These are phyloP conservation scores for Phaeolepiota aurea DNA, from an alignment of 768 basidiomycete species.

Conservation along the genomic window DNA sequence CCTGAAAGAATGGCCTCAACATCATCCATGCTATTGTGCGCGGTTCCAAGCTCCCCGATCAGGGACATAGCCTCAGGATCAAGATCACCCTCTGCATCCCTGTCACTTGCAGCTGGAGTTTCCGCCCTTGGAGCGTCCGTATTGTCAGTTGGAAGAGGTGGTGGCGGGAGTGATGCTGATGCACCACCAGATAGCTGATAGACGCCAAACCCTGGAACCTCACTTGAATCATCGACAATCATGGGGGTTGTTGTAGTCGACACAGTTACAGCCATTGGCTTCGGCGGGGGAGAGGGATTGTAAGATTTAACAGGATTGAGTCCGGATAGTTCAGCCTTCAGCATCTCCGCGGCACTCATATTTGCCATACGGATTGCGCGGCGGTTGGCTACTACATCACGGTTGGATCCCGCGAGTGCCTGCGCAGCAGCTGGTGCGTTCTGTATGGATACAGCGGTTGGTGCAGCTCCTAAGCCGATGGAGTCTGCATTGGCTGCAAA, in stretches of 20 bases:
- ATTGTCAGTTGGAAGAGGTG: neutral
- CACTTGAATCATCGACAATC: slow-evolving; percentile 18
- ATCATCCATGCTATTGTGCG: slow-evolving; percentile 11
- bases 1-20: slow-evolving; percentile 10
- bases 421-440: slow-evolving; percentile 56
- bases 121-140: slow-evolving; percentile 1
- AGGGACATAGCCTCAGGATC: slow-evolving; percentile 18
- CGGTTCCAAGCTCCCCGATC: slow-evolving; percentile 11
- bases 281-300: slow-evolving; percentile 29
- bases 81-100: slow-evolving; percentile 21
- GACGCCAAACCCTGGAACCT: slow-evolving; percentile 30
- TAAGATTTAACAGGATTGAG: slow-evolving; percentile 35
- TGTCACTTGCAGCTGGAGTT: slow-evolving; percentile 12
- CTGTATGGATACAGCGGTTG: slow-evolving; percentile 48
- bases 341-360: slow-evolving; percentile 88
- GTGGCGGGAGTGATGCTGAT: too few relatives aligned
- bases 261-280: slow-evolving; percentile 18
- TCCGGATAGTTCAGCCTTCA: slow-evolving; percentile 83
- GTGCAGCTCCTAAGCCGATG: slow-evolving; percentile 62
- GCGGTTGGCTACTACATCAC: slow-evolving; percentile 84
- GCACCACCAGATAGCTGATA: slow-evolving; percentile 11
- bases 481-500: slow-evolving; percentile 75
- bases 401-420: slow-evolving; percentile 80
- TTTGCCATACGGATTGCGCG: slow-evolving; percentile 92
- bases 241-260: slow-evolving; percentile 14